A percentile compares a stretch with the other conserved stretches of the same genome.
Evolutionary conservation across 768 basidiomycete genomes (phyloP).

Genomic region (Leccinum variicolor): DNA sequence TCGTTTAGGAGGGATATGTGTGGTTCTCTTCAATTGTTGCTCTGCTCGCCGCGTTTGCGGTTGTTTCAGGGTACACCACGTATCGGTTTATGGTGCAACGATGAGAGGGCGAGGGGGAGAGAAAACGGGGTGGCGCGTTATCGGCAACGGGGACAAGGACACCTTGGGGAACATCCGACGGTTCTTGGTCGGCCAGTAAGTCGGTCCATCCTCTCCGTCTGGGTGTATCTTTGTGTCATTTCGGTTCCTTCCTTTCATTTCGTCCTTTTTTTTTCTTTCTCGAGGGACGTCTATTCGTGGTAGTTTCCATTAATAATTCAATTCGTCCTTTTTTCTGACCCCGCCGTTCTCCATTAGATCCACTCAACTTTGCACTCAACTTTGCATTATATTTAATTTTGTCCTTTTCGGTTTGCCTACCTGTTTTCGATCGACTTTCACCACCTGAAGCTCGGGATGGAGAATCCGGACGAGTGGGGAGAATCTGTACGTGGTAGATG

Average conservation of each 20-base stretch:
- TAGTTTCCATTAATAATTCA: neutral
- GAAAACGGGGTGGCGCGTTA: neutral
- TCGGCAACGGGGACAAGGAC: neutral
- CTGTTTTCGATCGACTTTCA: constrained; percentile 84
- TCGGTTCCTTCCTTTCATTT: neutral
- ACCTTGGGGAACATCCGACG: neutral
- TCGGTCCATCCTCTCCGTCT: neutral
- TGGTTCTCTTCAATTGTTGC: constrained; percentile 92
- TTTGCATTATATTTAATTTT: neutral
- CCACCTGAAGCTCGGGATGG: constrained; percentile 45
- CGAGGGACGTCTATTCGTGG: neutral
- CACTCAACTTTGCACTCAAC: neutral
- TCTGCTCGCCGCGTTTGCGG: constrained; percentile 72
- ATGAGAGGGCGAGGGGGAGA: neutral
- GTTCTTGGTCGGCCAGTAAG: neutral
- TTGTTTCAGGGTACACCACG: constrained; percentile 76
- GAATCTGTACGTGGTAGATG: constrained; percentile 65
- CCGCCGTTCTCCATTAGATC: neutral
- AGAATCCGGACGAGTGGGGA: constrained; percentile 21
- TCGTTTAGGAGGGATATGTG: constrained; percentile 43
- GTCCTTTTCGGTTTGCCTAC: constrained; percentile 24
- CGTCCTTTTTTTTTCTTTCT: neutral
- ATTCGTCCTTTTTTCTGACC: neutral
- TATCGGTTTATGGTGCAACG: constrained; percentile 70
- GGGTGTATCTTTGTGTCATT: neutral